Percentiles rank a stretch among this genome's conserved stretches.
Conservation (phyloP, 345 rosid species). For the Eucalyptus pauciflora region DNA sequence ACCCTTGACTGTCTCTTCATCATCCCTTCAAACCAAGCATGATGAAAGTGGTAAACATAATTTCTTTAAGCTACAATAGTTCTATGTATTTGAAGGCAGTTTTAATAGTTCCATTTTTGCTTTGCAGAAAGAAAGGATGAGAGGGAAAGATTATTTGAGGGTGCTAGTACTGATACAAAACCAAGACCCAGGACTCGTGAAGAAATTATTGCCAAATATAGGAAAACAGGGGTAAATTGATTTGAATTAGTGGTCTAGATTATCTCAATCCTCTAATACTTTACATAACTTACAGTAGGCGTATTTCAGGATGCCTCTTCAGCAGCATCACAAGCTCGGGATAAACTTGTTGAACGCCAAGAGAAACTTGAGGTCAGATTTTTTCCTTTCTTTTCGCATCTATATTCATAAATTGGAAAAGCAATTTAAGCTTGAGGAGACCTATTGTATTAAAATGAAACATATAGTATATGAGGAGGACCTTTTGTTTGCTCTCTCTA, state of each 20-base stretch:
- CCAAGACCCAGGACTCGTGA: conserved; percentile 66
- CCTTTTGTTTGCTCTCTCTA: neutral
- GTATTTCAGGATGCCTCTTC: conserved; percentile 50
- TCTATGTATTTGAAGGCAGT: neutral
- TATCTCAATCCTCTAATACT: neutral
- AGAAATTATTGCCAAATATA: conserved; percentile 83
- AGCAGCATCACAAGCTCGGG: conserved; percentile 61
- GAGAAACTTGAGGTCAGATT: conserved; percentile 69
- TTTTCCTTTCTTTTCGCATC: neutral
- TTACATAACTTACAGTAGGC: neutral
- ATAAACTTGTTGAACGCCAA: conserved; percentile 60
- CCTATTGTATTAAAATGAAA: neutral
- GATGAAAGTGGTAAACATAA: conserved; percentile 29
- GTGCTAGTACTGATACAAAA: conserved; percentile 34
- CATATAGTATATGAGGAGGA: neutral
- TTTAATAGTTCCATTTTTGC: conserved; percentile 1
- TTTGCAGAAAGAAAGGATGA: conserved; percentile 39
- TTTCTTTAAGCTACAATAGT: neutral
- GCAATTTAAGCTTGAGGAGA: neutral
- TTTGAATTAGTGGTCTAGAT: neutral
- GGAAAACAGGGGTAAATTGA: conserved; percentile 40
- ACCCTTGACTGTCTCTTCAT: conserved; percentile 18
- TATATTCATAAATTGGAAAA: neutral
- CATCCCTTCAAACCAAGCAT: conserved; percentile 19
- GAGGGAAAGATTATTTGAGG: conserved; percentile 60